Conservation (phyloP, 345 rosid species). For the Adansonia digitata region DNA sequence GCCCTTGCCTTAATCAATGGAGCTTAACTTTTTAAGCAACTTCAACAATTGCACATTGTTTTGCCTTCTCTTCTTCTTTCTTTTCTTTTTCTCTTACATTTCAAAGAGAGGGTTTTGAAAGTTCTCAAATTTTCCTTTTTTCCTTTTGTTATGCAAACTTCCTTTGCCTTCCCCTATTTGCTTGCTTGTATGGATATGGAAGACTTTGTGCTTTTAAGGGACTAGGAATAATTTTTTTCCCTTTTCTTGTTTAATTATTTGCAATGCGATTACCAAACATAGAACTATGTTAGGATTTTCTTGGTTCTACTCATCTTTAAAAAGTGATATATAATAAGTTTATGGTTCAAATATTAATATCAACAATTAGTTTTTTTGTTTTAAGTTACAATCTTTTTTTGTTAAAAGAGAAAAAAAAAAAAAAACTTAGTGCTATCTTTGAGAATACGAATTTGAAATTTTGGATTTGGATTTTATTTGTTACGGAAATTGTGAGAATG, state of each 20-base stretch:
- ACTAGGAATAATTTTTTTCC: background rate
- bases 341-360: no score
- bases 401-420: no score
- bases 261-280: background rate
- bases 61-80: background rate
- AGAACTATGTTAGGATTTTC: no score
- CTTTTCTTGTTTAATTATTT: background rate
- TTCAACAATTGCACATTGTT: background rate
- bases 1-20: conserved; percentile 46
- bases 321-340: no score
- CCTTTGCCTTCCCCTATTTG: background rate
- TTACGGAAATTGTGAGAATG: no score
- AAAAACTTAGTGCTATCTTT: no score
- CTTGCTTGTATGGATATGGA: background rate
- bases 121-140: background rate
- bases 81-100: background rate
- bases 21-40: background rate
- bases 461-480: no score
- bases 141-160: background rate
- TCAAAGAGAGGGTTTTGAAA: background rate
- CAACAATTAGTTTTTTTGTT: no score
- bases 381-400: no score
- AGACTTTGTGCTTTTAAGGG: background rate
- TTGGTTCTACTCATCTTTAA: no score
- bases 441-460: no score